Evolutionary conservation across 2,329 filamentous ascomycete genomes (phyloP), one percentile per base, ranked within the genome.

Genomic region (Aspergillus bombycis): DNA sequence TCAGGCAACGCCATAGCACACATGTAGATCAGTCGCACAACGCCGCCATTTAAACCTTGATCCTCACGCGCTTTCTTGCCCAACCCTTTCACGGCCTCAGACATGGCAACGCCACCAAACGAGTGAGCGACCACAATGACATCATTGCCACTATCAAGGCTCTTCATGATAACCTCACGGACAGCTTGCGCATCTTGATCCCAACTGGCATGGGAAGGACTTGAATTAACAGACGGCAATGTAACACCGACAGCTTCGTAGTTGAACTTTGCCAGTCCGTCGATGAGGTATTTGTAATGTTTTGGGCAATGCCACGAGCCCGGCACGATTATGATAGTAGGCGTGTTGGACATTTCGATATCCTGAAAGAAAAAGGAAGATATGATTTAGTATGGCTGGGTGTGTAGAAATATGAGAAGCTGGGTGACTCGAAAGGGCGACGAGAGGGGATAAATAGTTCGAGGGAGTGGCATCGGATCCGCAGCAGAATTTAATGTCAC

Each of bases 121-220:
- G 75, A 77, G 58, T 77, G 75, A 8, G 65, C 73, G 21, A 77
- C 23, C 1, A 71, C 54, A 45, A 77, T 68, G 28, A 77, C 72
- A 10, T 75, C 69, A 48, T 70, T 71, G 12, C 74, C 75, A 6
- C 50, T 52, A 34, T 74, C 67, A 2, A 72, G 57, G 43, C 67
- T 66, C 43, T 62, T 57, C 38, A 70, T 58, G 34, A 72, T 72
- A 11, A 67, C 63, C 43, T 59, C 41, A 30, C 70, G 70, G 26
- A 72, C 60, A n/a, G 65, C 71, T 50, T 69, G 54, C 10, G 72
- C 72, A 48, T 75, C 72, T 21, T 71, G 48, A 1, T 71, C 66
- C 73, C 71, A 75, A 56, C 54, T 73, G 26, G 66, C 4, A 4
- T 63, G 65, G 1, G 72, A 70, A 4, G 72, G 73, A 14, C 57